phyloP scores from a whole-genome alignment of 2,329 filamentous ascomycete genomes.

The Paecilomyces sp. region DNA sequence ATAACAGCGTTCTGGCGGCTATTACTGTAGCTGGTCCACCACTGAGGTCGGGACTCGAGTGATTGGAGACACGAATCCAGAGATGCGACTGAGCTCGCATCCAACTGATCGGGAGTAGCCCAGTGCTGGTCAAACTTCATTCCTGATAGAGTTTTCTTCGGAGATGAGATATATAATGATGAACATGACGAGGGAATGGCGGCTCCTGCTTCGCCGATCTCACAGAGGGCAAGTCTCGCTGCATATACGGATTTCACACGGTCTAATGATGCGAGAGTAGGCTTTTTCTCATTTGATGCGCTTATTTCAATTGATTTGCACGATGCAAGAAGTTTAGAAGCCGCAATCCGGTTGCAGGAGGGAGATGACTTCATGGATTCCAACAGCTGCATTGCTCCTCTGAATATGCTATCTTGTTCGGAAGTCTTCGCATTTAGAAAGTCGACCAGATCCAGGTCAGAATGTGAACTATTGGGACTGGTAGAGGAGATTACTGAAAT shows the following conservation, averaged over 20 bases:
- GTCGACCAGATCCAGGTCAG: constrained; percentile 19
- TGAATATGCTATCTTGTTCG: constrained; percentile 30
- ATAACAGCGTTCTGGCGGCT: constrained; percentile 53
- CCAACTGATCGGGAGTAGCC: constrained; percentile 9
- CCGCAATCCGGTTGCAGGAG: constrained; percentile 48
- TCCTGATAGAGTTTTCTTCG: constrained; percentile 14
- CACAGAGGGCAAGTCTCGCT: constrained; percentile 56
- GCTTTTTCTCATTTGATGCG: constrained; percentile 14
- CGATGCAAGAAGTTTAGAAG: constrained; percentile 44
- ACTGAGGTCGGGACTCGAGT: constrained; percentile 48
- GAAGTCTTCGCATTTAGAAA: constrained; percentile 15
- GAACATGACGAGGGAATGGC: constrained; percentile 45
- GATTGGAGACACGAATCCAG: constrained; percentile 47
- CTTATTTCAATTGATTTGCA: constrained; percentile 43
- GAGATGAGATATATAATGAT: constrained; percentile 37
- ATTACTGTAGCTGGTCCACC: constrained; percentile 60
- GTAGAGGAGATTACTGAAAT: background rate
- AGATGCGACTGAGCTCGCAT: constrained; percentile 15
- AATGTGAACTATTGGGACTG: constrained; percentile 6
- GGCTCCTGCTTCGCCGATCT: constrained; percentile 48
- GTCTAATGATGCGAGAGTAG: constrained; percentile 29
- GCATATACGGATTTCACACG: constrained; percentile 52
- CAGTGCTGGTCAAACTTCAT: background rate
- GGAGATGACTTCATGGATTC: constrained; percentile 39
- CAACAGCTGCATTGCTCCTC: constrained; percentile 37